Conservation (phyloP, 2,329 filamentous ascomycete species). For the Talaromyces islandicus region DNA sequence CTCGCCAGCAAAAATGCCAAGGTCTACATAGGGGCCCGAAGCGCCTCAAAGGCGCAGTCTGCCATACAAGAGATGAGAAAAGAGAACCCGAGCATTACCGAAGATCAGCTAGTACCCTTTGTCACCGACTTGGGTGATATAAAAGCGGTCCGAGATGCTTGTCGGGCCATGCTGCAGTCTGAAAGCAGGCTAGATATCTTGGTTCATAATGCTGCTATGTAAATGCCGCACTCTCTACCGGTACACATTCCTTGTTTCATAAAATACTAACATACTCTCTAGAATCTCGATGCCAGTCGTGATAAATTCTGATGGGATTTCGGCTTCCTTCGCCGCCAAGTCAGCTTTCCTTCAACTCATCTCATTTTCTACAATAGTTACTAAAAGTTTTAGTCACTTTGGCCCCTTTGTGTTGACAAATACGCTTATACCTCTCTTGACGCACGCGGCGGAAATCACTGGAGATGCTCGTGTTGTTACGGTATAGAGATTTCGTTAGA, state of each 20-base stretch:
- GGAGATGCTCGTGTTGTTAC: no score
- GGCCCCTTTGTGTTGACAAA: no score
- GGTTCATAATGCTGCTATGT: slow-evolving; percentile 3
- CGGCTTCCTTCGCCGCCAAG: neutral
- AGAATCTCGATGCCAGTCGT: slow-evolving; percentile 1
- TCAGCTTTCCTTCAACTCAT: no score
- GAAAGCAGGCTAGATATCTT: slow-evolving; percentile 2
- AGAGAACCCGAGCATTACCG: slow-evolving; percentile 18
- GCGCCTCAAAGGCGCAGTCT: slow-evolving; percentile 34
- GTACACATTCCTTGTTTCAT: neutral
- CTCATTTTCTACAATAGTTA: no score
- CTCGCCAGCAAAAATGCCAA: slow-evolving; percentile 35
- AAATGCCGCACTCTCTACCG: neutral
- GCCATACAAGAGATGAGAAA: slow-evolving; percentile 43
- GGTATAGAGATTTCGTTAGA: no score
- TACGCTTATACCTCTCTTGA: no score
- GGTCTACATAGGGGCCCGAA: slow-evolving; percentile 51
- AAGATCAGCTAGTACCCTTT: slow-evolving; percentile 1
- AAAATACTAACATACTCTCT: neutral
- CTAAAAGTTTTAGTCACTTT: no score
- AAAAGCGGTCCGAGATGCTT: neutral
- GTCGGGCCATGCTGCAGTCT: neutral
- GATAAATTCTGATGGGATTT: slow-evolving; percentile 1
- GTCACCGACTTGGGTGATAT: slow-evolving; percentile 1
- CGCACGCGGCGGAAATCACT: no score